phyloP scores from a whole-genome alignment of 2,329 filamentous ascomycete genomes.

The Pseudopithomyces maydicus region DNA sequence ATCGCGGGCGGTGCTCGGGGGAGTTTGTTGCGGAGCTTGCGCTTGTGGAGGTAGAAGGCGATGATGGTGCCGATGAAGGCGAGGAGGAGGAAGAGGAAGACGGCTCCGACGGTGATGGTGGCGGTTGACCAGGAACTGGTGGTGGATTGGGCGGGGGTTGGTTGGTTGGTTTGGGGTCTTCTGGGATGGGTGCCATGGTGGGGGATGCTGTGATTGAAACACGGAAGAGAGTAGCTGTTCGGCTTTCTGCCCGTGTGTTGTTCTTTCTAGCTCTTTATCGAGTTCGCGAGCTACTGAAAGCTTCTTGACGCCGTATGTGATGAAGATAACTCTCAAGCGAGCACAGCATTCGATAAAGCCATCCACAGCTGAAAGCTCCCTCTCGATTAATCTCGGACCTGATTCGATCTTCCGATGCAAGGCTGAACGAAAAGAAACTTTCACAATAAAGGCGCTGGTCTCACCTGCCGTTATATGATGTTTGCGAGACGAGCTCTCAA shows the following conservation, averaged over 20 bases:
- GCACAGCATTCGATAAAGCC: constrained; percentile 16
- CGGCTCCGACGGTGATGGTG: constrained; percentile 31
- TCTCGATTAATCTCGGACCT: background rate
- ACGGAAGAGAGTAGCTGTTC: background rate
- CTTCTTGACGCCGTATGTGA: background rate
- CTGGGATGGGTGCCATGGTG: constrained; percentile 35
- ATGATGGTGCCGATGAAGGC: constrained; percentile 23
- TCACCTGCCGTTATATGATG: constrained; percentile 30
- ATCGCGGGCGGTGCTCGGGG: constrained; percentile 17
- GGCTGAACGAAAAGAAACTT: constrained; percentile 13
- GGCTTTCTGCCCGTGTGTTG: background rate
- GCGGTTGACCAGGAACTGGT: constrained; percentile 26
- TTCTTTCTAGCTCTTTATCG: background rate
- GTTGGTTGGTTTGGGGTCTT: constrained; percentile 15
- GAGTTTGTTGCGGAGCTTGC: constrained; percentile 32
- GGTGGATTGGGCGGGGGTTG: constrained; percentile 13
- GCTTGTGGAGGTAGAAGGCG: constrained; percentile 27
- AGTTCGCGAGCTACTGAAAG: constrained; percentile 14
- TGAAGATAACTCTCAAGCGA: constrained; percentile 15
- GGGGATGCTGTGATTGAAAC: background rate
- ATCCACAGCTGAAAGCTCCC: constrained; percentile 20
- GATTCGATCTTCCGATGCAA: constrained; percentile 2
- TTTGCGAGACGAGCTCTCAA: constrained; percentile 25
- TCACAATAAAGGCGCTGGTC: constrained; percentile 11
- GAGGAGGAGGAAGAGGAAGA: constrained; percentile 32